phyloP scores from a whole-genome alignment of 306 rosid species.

The Oemleria cerasiformis region DNA sequence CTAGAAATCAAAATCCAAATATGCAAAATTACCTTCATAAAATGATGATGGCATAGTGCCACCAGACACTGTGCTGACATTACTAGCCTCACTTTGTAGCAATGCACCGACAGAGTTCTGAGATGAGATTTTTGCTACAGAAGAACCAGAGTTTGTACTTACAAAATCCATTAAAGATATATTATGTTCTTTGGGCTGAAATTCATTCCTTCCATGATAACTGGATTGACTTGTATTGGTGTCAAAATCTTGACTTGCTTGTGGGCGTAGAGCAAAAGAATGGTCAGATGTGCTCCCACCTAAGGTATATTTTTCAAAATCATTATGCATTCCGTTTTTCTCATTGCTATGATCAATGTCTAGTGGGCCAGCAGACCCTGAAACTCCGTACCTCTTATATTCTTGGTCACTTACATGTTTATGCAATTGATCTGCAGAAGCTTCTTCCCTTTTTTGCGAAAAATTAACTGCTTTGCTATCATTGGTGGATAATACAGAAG shows the following conservation, averaged over 20 bases:
- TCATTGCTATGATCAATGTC: slow-evolving; percentile 38
- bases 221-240: slow-evolving; percentile 42
- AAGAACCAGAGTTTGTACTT: slow-evolving; percentile 33
- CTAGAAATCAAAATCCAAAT: slow-evolving; percentile 19
- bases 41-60: slow-evolving; percentile 33
- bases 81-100: slow-evolving; percentile 40
- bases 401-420: slow-evolving; percentile 40
- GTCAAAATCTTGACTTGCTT: slow-evolving; percentile 42
- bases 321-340: slow-evolving; percentile 33
- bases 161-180: slow-evolving; percentile 42
- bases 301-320: slow-evolving; percentile 24
- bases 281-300: slow-evolving; percentile 42
- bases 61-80: slow-evolving; percentile 35
- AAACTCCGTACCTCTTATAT: slow-evolving; percentile 34
- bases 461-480: slow-evolving; percentile 32
- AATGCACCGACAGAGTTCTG: slow-evolving; percentile 47
- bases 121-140: slow-evolving; percentile 40
- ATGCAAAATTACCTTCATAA: slow-evolving; percentile 51
- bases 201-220: slow-evolving; percentile 38
- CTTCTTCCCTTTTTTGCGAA: slow-evolving; percentile 40
- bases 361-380: slow-evolving; percentile 28
- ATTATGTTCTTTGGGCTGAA: slow-evolving; percentile 38
- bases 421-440: slow-evolving; percentile 32
- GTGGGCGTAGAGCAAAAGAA: slow-evolving; percentile 28
- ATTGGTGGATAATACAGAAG: slow-evolving; percentile 34